Conservation (phyloP, 257 asterid species). For the Schizonepeta tenuifolia region DNA sequence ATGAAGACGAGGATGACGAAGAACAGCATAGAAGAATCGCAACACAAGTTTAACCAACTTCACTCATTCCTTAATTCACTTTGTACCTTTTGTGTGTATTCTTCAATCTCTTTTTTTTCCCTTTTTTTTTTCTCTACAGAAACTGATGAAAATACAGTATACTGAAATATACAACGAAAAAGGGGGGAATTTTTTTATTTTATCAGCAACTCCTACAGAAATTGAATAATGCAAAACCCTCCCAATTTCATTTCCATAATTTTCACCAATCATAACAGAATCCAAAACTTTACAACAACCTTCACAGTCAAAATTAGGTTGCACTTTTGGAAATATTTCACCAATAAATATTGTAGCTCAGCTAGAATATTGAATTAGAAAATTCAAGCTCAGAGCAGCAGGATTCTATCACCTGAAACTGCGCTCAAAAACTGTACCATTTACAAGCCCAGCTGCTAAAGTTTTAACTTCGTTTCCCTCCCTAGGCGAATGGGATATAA, state of each 20-base stretch:
- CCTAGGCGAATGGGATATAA: neutral
- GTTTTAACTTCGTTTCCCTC: neutral
- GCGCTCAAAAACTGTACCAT: slow-evolving; percentile 10
- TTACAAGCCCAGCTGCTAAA: neutral
- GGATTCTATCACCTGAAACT: slow-evolving; percentile 3
- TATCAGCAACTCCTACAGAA: neutral
- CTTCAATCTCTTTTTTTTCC: neutral
- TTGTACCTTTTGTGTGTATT: slow-evolving; percentile 29
- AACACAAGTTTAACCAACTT: slow-evolving; percentile 28
- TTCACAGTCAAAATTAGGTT: slow-evolving; percentile 14
- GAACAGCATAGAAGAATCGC: neutral
- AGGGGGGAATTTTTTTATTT: neutral
- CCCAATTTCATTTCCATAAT: neutral
- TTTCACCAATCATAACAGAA: neutral
- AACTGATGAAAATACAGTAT: slow-evolving; percentile 25
- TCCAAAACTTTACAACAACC: slow-evolving; percentile 12
- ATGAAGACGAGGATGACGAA: slow-evolving; percentile 35
- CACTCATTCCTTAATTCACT: neutral
- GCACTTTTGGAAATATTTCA: slow-evolving; percentile 14
- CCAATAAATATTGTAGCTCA: slow-evolving; percentile 1
- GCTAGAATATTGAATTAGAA: neutral
- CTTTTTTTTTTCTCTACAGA: neutral
- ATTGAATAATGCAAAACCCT: neutral
- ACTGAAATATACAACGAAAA: slow-evolving; percentile 15
- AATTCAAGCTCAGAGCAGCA: slow-evolving; percentile 12